Evolutionary conservation across 306 rosid species (phyloP), one percentile per base, ranked within the genome.

Genomic region (Castanospermum australe): DNA sequence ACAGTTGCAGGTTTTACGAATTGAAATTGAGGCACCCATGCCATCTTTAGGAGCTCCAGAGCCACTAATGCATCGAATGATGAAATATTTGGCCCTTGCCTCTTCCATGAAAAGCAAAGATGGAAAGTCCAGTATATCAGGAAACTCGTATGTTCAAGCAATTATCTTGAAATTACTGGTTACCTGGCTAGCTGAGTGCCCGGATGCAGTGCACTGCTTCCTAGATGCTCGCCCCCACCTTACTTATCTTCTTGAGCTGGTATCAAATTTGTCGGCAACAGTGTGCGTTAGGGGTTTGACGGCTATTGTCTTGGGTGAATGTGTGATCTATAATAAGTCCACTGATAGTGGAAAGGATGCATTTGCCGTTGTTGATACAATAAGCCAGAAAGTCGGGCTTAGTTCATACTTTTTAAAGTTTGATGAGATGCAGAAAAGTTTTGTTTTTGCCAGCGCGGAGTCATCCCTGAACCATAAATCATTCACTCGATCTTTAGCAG

Each of bases 211-310:
- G 67, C 77, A 86, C 48, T 95, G 98, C 88, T 93, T 92, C 81
- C 89, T 95, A 62, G 98, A 95, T 81, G 92, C 98, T 69, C 97
- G 86, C 33, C 97, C 96, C 60, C 99, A 95, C 80, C 90, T 91
- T 69, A 93, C 98, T 28, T 90, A 87, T 88, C 88, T 95, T 82
- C 89, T 95, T 51, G 99, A 95, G 91, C 79, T 93, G 86, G 87
- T 91, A 66, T 87, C 91, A 33, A 88, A 89, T 88, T 85, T 84
- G 36, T 87, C 97, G n/a, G 91, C 85, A 47, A 90, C 98, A 39
- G 98, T 85, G 78, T 88, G 85, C 66, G 56, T 82, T 70, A 86
- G 88, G 88, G 99, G 99, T 67, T 88, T 95, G 47, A 90, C 96
- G 0, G 98, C 96, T 33, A 87, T 90, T 81, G 77, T 95, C 79